phyloP scores from a whole-genome alignment of 768 basidiomycete species.

The Phlebiopsis gigantea region DNA sequence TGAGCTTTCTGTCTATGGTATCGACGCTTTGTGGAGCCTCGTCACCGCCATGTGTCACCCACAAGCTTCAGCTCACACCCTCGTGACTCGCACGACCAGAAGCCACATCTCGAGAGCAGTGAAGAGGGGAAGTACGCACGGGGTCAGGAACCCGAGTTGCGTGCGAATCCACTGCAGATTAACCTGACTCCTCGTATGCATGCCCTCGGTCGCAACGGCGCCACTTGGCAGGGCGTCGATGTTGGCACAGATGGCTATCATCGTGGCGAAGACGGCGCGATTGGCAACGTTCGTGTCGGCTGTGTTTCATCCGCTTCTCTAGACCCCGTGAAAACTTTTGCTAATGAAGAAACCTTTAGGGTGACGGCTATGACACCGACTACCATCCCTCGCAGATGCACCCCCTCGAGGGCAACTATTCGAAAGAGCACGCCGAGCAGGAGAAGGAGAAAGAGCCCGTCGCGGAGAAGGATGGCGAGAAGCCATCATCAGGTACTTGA shows the following conservation, averaged over 20 bases:
- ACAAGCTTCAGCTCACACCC: neutral
- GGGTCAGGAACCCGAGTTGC: constrained; percentile 9
- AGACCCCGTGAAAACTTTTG: neutral
- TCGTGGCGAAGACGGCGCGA: constrained; percentile 12
- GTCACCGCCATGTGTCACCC: neutral
- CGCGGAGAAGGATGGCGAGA: constrained; percentile 9
- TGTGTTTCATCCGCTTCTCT: neutral
- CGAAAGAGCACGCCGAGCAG: constrained; percentile 3
- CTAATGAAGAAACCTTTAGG: constrained; percentile 10
- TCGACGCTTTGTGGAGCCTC: neutral
- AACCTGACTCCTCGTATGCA: constrained; percentile 19
- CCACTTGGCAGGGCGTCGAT: constrained; percentile 15
- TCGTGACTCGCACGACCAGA: neutral
- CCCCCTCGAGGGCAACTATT: constrained; percentile 10
- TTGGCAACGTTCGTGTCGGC: constrained; percentile 7
- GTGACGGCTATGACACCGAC: constrained; percentile 20
- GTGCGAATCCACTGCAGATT: constrained; percentile 15
- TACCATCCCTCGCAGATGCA: constrained; percentile 24
- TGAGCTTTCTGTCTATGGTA: constrained; percentile 3
- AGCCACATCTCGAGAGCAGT: neutral
- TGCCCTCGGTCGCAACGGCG: constrained; percentile 16
- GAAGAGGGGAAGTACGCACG: neutral
- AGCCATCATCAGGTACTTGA: too few species aligned
- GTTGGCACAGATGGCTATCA: constrained; percentile 10
- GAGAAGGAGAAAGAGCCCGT: neutral